phyloP scores from a whole-genome alignment of 208 protist genomes.

The Leishmania turanica region DNA sequence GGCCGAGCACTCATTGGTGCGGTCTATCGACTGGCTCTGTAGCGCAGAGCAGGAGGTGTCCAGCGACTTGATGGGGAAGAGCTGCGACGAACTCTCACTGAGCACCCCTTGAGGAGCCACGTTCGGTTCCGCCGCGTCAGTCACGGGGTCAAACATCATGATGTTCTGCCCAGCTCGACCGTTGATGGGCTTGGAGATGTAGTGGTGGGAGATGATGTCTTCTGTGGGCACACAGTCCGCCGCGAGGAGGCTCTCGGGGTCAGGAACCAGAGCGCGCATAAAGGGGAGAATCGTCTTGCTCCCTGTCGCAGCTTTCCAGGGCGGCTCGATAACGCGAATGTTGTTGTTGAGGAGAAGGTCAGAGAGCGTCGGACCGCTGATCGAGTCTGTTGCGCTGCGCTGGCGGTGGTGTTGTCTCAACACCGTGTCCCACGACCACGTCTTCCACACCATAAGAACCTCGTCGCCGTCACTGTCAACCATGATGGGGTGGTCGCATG shows the following conservation, averaged over 20 bases:
- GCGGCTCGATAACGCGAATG: slow-evolving; percentile 74
- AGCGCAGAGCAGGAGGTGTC: slow-evolving; percentile 20
- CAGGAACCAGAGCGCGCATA: slow-evolving; percentile 61
- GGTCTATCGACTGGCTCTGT: slow-evolving; percentile 44
- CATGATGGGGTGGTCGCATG: slow-evolving; percentile 46
- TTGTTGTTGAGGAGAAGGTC: slow-evolving; percentile 78
- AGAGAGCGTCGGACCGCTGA: slow-evolving; percentile 49
- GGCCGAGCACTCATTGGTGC: slow-evolving; percentile 52
- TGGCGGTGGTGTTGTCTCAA: slow-evolving; percentile 58
- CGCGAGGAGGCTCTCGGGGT: slow-evolving; percentile 70
- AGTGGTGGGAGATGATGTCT: slow-evolving; percentile 57
- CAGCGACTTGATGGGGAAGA: slow-evolving; percentile 16
- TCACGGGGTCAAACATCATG: slow-evolving; percentile 72
- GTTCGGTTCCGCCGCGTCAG: slow-evolving; percentile 32
- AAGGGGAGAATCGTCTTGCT: slow-evolving; percentile 83
- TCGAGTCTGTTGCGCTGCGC: slow-evolving; percentile 1
- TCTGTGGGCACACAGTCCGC: slow-evolving; percentile 58
- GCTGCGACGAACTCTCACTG: slow-evolving; percentile 6
- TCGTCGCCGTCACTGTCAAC: slow-evolving; percentile 69
- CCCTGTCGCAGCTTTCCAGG: slow-evolving; percentile 81
- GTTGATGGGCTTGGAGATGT: slow-evolving; percentile 83
- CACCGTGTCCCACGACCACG: slow-evolving; percentile 87
- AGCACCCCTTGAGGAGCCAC: slow-evolving; percentile 34
- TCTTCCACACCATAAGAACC: slow-evolving; percentile 87
- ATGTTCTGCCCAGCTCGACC: slow-evolving; percentile 78